Evolutionary conservation across 345 rosid genomes (phyloP).

Genomic region (Brassica rapa): DNA sequence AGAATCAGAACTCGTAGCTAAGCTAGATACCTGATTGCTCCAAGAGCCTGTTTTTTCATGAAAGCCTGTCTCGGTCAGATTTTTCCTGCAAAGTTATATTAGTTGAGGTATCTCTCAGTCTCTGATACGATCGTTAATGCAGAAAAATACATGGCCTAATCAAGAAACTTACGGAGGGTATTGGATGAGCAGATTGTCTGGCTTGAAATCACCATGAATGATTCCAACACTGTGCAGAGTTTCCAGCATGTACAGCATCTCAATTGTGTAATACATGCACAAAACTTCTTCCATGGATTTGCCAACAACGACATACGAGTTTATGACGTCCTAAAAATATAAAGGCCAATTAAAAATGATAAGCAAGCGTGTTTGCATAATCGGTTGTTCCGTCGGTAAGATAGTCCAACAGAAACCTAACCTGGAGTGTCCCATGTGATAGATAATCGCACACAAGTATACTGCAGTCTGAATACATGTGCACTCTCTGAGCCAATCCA

Average conservation of each 20-base stretch:
- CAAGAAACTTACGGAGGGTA: conserved; percentile 63
- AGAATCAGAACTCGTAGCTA: conserved; percentile 10
- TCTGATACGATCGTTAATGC: neutral
- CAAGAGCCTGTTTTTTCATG: conserved; percentile 64
- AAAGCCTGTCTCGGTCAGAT: conserved; percentile 62
- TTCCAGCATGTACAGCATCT: conserved; percentile 90
- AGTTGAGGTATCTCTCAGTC: conserved; percentile 14
- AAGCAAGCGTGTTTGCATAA: neutral
- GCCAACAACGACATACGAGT: conserved; percentile 64
- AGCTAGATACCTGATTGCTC: conserved; percentile 62
- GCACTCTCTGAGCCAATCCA: conserved; percentile 76
- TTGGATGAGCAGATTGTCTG: conserved; percentile 83
- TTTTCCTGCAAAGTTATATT: conserved; percentile 47
- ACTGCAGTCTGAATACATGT: conserved; percentile 74
- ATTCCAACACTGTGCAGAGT: conserved; percentile 80
- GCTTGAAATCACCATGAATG: conserved; percentile 98
- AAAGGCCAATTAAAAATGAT: neutral
- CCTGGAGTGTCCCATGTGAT: conserved; percentile 91
- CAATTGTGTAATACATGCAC: conserved; percentile 85
- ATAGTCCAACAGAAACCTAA: conserved; percentile 38
- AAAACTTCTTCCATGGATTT: conserved; percentile 91
- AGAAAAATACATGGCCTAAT: conserved; percentile 3
- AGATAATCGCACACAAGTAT: conserved; percentile 79
- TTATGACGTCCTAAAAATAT: conserved; percentile 75
- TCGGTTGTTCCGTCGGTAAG: neutral